These are phyloP conservation scores for Termitomyces sp. DNA, from an alignment of 768 basidiomycete genomes.

Conservation along the genomic window DNA sequence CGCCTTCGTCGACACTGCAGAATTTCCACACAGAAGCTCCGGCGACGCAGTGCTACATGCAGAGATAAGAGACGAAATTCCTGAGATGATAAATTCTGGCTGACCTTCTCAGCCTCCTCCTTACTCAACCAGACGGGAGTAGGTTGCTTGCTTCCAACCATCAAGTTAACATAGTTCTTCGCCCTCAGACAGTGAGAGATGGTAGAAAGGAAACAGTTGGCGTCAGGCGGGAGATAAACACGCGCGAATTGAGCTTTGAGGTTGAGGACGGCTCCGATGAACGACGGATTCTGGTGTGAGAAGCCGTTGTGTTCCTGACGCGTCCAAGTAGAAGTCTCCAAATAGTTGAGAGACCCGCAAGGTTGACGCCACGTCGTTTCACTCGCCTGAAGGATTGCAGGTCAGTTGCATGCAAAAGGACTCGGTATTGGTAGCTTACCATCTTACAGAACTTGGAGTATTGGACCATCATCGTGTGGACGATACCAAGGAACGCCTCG, in stretches of 20 bases:
- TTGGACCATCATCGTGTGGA: slow-evolving; percentile 88
- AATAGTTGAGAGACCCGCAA: slow-evolving; percentile 73
- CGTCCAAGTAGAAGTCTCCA: slow-evolving; percentile 87
- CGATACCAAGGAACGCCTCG: slow-evolving; percentile 88
- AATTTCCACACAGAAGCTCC: slow-evolving; percentile 88
- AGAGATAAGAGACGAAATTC: slow-evolving; percentile 2
- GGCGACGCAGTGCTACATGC: slow-evolving; percentile 70
- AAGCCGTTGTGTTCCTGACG: slow-evolving; percentile 89
- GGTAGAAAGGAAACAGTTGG: slow-evolving; percentile 82
- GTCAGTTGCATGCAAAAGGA: neutral
- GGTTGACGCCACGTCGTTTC: slow-evolving; percentile 75
- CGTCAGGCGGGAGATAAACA: slow-evolving; percentile 88
- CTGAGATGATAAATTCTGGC: neutral
- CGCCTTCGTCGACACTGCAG: slow-evolving; percentile 69
- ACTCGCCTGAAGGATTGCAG: slow-evolving; percentile 26
- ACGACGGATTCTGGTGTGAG: slow-evolving; percentile 82
- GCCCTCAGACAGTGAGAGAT: slow-evolving; percentile 80
- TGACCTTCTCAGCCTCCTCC: slow-evolving; percentile 69
- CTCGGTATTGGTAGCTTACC: slow-evolving; percentile 29
- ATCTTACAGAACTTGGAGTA: slow-evolving; percentile 89
- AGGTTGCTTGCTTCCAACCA: slow-evolving; percentile 87
- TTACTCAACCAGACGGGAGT: slow-evolving; percentile 74
- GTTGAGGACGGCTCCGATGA: slow-evolving; percentile 83
- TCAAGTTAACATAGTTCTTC: slow-evolving; percentile 83
- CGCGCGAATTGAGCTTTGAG: slow-evolving; percentile 69